Conservation (phyloP, 768 basidiomycete genomes). For the Mycena filopes region DNA sequence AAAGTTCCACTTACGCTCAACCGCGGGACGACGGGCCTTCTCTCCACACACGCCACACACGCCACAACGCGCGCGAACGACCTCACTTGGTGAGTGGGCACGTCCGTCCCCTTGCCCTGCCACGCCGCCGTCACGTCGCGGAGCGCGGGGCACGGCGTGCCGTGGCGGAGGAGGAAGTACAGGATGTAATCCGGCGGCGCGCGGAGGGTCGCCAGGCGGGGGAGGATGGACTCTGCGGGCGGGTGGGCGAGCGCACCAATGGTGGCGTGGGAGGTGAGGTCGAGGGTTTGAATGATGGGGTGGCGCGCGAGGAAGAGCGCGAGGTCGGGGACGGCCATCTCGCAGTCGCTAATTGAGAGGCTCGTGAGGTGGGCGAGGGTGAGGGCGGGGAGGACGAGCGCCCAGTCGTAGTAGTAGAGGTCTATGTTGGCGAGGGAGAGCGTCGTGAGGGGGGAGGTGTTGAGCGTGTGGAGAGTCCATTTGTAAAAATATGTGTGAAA, state of each 20-base stretch:
- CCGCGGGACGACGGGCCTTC: too few species aligned
- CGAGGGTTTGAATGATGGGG: background rate
- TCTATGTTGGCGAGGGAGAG: slow-evolving; percentile 24
- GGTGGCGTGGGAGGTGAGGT: slow-evolving; percentile 12
- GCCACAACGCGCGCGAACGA: too few species aligned
- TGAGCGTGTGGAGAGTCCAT: slow-evolving; percentile 20
- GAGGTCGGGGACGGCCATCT: slow-evolving; percentile 21
- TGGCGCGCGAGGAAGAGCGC: slow-evolving; percentile 21
- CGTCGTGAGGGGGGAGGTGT: slow-evolving; percentile 20
- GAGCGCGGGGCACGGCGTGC: too few species aligned
- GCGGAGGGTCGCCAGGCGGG: background rate
- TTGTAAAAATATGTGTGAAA: slow-evolving; percentile 16
- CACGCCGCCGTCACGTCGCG: too few species aligned
- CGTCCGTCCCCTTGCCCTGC: too few species aligned
- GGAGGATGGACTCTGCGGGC: background rate
- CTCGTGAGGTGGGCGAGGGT: background rate
- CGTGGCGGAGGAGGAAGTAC: slow-evolving; percentile 23
- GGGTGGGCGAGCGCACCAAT: slow-evolving; percentile 8
- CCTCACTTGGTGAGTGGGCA: too few species aligned
- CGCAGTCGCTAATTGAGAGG: slow-evolving; percentile 2
- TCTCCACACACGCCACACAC: too few species aligned
- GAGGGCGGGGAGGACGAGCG: slow-evolving; percentile 14
- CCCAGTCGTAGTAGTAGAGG: slow-evolving; percentile 26
- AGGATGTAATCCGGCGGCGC: slow-evolving; percentile 26
- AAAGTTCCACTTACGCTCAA: too few species aligned